Base-by-base conservation (phyloP, 2,329 filamentous ascomycete genomes). In the Aspergillus sp. region DNA sequence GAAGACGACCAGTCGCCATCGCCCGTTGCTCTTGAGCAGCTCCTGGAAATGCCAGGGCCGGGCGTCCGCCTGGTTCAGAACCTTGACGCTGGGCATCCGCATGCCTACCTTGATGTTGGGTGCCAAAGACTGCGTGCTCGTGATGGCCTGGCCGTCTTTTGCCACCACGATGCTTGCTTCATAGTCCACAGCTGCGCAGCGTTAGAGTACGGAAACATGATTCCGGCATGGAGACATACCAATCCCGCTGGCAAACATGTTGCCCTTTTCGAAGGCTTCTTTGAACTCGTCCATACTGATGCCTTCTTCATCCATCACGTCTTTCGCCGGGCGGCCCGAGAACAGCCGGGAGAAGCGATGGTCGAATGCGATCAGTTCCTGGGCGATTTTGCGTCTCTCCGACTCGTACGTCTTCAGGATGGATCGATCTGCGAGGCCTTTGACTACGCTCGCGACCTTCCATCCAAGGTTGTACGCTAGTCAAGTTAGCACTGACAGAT, bases 321-420 rank as follows among this genome's bases (percentile, higher is more conserved):
- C 81, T 63, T 81, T 84, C 31, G 78, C 82, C 1, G 80, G 2
- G 10, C 21, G 13, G 7, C 25, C 36, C n/a, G 25, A 53, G 20
- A 53, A 34, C 14, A 47, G 40, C 25, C 34, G 46, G 25, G 45
- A 52, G 13, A 50, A 40, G n/a, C 41, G 49, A 43, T 81, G 80
- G 62, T 87, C 84, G 53, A 87, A 85, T 4, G 78, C 76, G 56
- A 91, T 88, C 0, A 90, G 76, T 47, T 87, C 81, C 53, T 86
- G 76, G 0, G 88, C 88, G 1, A 89, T 81, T 4, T 74, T 76
- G 3, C 81, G 78, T 2, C 87, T 73, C 59, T 84, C 81, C 0
- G 70, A 67, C 19, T 78, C 70, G 54, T 83, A 83, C 0, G 80
- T 83, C 48, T 73, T 70, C 1, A 83, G 66, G 6, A 82, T 72